These are phyloP conservation scores for Pichia occidentalis DNA, from an alignment of 805 yeast species.

Conservation along the genomic window DNA sequence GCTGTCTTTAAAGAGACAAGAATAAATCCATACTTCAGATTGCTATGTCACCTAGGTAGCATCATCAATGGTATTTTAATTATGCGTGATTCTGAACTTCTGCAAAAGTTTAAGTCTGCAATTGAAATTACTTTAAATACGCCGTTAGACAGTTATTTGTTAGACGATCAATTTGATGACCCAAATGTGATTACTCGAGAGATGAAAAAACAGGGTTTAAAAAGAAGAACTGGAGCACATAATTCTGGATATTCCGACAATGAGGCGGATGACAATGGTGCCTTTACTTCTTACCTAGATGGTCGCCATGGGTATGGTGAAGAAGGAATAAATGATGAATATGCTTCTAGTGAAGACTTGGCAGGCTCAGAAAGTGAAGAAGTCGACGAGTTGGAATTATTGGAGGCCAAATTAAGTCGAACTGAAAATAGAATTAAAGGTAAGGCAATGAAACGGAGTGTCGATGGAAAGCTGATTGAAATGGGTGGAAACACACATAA, in stretches of 20 bases:
- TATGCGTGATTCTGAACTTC: conserved; percentile 5
- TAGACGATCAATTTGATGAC: conserved; percentile 17
- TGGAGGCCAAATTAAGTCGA: conserved; percentile 30
- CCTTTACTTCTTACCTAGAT: conserved; percentile 8
- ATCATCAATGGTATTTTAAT: conserved; percentile 15
- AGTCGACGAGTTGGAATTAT: conserved; percentile 34
- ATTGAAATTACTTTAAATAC: conserved; percentile 18
- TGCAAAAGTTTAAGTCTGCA: conserved; percentile 11
- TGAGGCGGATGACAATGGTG: conserved; percentile 11
- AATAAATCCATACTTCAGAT: conserved; percentile 18
- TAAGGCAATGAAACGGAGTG: conserved; percentile 19
- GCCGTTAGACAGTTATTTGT: conserved; percentile 22
- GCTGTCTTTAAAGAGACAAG: conserved; percentile 7
- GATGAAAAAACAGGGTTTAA: background rate
- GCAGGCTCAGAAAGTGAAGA: conserved; percentile 34
- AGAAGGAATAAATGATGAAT: conserved; percentile 12
- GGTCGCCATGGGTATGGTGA: conserved; percentile 15
- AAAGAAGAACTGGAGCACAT: conserved; percentile 1
- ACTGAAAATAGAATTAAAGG: conserved; percentile 20
- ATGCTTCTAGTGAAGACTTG: conserved; percentile 25
- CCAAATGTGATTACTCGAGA: conserved; percentile 5
- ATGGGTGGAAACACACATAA: conserved; percentile 8
- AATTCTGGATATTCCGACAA: conserved; percentile 3
- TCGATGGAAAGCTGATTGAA: conserved; percentile 12
- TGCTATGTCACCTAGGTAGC: conserved; percentile 21